Percentiles rank a stretch among this genome's conserved stretches.
These are phyloP conservation scores for Torrubiellomyces zombiae DNA, from an alignment of 2,329 filamentous ascomycete species.

Conservation along the genomic window DNA sequence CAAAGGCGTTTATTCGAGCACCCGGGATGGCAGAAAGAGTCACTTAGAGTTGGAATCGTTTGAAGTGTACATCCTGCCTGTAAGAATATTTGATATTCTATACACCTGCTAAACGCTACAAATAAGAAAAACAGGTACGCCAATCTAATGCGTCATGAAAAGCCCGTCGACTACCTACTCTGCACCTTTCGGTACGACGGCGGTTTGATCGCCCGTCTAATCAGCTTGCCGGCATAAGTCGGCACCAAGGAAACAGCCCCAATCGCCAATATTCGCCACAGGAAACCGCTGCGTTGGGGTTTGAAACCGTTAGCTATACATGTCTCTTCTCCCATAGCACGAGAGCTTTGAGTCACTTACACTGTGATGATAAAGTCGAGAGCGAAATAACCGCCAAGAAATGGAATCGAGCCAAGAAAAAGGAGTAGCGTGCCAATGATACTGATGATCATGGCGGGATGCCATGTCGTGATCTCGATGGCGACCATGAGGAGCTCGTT, in stretches of 20 bases:
- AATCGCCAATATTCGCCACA: conserved; percentile 77
- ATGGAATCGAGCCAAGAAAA: conserved; percentile 73
- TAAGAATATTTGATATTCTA: not conserved
- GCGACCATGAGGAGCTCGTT: conserved; percentile 98
- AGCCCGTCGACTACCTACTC: conserved; percentile 32
- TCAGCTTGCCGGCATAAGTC: conserved; percentile 73
- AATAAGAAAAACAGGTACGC: not conserved
- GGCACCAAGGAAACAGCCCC: conserved; percentile 67
- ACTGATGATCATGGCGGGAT: conserved; percentile 73
- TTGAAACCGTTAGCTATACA: conserved; percentile 4
- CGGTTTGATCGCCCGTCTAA: conserved; percentile 71
- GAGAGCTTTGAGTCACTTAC: conserved; percentile 35
- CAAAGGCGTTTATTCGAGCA: too few species aligned
- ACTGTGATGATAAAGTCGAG: conserved; percentile 57
- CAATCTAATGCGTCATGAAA: too few species aligned
- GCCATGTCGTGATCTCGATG: conserved; percentile 93
- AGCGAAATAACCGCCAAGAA: conserved; percentile 81
- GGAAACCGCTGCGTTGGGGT: conserved; percentile 47
- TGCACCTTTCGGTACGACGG: conserved; percentile 91
- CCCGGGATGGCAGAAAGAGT: too few species aligned
- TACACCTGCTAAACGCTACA: not conserved
- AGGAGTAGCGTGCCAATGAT: conserved; percentile 68
- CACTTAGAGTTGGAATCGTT: too few species aligned
- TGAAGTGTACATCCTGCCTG: too few species aligned
- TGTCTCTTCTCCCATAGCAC: too few species aligned